A percentile compares a stretch with the other conserved stretches of the same genome.
These are phyloP conservation scores for Botrytis squamosa DNA, from an alignment of 2,329 filamentous ascomycete species.

Conservation along the genomic window DNA sequence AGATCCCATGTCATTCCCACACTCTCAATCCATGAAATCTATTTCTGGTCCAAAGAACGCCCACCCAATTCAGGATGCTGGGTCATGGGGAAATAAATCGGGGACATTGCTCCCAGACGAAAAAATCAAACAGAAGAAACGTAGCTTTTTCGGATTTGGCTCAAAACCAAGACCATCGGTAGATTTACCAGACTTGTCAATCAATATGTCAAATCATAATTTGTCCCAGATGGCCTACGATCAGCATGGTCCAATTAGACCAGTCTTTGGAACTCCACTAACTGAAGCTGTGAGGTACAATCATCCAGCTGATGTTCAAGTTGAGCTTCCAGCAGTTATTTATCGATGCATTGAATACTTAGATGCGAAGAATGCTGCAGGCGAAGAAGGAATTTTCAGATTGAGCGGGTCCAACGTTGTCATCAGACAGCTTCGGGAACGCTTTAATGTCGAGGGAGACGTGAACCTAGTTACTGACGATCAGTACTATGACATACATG, in stretches of 20 bases:
- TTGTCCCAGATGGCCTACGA: constrained; percentile 45
- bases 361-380: constrained; percentile 73
- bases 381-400: constrained; percentile 94
- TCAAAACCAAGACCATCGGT: constrained; percentile 58
- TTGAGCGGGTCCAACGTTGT: constrained; percentile 95
- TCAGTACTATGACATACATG: constrained; percentile 92
- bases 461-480: constrained; percentile 80
- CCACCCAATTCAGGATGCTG: constrained; percentile 76
- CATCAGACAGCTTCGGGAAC: constrained; percentile 85
- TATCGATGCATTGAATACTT: constrained; percentile 96
- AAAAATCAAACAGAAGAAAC: constrained; percentile 74
- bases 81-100: constrained; percentile 83
- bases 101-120: constrained; percentile 59
- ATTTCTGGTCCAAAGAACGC: constrained; percentile 88
- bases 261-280: constrained; percentile 82
- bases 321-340: constrained; percentile 84
- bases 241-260: constrained; percentile 56
- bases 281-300: constrained; percentile 83
- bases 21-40: constrained; percentile 45
- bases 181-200: constrained; percentile 55
- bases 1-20: constrained; percentile 33
- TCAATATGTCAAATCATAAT: constrained; percentile 49
- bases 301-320: constrained; percentile 67
- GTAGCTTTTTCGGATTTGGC: constrained; percentile 71
- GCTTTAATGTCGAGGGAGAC: constrained; percentile 91